Evolutionary conservation across 2,329 filamentous ascomycete species (phyloP).

Genomic region (Fusarium nematophilum): DNA sequence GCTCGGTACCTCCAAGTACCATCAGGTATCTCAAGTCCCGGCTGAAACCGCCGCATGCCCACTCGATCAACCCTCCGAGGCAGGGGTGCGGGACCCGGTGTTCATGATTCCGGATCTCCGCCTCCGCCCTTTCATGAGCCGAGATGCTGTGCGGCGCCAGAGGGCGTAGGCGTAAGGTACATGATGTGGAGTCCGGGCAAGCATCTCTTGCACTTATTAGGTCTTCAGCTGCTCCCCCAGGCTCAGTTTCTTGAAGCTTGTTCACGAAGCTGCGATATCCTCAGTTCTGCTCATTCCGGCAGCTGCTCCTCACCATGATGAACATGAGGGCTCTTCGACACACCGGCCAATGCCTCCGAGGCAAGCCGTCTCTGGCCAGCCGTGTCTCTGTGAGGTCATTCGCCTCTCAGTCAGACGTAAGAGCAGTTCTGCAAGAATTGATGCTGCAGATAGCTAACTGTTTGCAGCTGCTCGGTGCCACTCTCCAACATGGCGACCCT

Average conservation of each 20-base stretch:
- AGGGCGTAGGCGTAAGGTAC: neutral
- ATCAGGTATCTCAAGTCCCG: constrained; percentile 27
- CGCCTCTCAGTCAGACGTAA: constrained; percentile 39
- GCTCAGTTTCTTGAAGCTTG: neutral
- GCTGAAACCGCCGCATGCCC: constrained; percentile 10
- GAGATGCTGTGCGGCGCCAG: constrained; percentile 22
- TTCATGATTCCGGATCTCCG: constrained; percentile 21
- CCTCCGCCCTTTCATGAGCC: constrained; percentile 35
- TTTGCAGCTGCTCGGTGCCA: constrained; percentile 77
- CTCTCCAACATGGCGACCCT: constrained; percentile 84
- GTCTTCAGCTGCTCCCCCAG: constrained; percentile 20
- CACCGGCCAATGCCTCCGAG: constrained; percentile 35
- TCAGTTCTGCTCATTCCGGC: neutral
- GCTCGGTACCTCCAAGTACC: constrained; percentile 15
- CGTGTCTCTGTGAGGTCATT: constrained; percentile 34
- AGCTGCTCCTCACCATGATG: constrained; percentile 35
- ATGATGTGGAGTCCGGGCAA: neutral
- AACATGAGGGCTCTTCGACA: constrained; percentile 40
- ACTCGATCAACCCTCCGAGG: constrained; percentile 15
- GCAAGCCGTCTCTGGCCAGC: constrained; percentile 36
- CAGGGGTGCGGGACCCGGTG: constrained; percentile 14
- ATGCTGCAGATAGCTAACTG: constrained; percentile 5
- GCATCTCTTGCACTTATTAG: constrained; percentile 31
- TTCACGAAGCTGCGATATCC: neutral
- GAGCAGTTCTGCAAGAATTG: neutral